phyloP scores from a whole-genome alignment of 257 asterid genomes.

The Solanum infundibuliforme region DNA sequence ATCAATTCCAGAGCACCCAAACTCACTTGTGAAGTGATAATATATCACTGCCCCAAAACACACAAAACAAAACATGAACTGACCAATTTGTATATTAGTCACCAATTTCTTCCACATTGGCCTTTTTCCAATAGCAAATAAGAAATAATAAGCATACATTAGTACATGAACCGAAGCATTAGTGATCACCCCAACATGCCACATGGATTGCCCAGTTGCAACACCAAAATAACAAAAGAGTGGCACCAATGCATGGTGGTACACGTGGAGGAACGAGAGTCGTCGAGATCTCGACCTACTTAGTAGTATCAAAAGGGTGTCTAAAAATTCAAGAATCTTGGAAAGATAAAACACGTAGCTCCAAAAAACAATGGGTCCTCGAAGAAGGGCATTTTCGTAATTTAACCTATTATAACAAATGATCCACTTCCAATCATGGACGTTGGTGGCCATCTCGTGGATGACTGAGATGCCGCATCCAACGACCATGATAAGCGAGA shows the following conservation, averaged over 20 bases:
- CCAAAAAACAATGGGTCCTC: constrained; percentile 69
- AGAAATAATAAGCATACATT: constrained; percentile 68
- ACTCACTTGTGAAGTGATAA: constrained; percentile 38
- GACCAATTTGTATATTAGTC: constrained; percentile 57
- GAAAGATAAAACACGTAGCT: constrained; percentile 66
- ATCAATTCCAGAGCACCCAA: constrained; percentile 62
- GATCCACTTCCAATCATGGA: constrained; percentile 35
- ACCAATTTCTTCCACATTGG: constrained; percentile 82
- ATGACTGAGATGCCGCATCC: constrained; percentile 51
- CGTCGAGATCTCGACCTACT: constrained; percentile 37
- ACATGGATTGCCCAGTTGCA: constrained; percentile 40
- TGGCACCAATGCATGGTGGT: constrained; percentile 78
- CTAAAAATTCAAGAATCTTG: constrained; percentile 60
- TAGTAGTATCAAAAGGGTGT: constrained; percentile 50
- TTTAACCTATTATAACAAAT: constrained; percentile 32
- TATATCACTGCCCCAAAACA: constrained; percentile 59
- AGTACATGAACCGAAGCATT: constrained; percentile 71
- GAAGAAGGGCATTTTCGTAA: constrained; percentile 33
- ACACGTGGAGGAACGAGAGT: constrained; percentile 82
- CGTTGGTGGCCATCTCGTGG: constrained; percentile 48
- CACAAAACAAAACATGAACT: constrained; percentile 54
- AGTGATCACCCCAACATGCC: constrained; percentile 69
- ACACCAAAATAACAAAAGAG: constrained; percentile 60
- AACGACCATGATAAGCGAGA: constrained; percentile 53
- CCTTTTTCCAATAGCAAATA: constrained; percentile 44